Base-by-base conservation (phyloP, 1,284 basidiomycete genomes). In the Naganishia sp. region DNA sequence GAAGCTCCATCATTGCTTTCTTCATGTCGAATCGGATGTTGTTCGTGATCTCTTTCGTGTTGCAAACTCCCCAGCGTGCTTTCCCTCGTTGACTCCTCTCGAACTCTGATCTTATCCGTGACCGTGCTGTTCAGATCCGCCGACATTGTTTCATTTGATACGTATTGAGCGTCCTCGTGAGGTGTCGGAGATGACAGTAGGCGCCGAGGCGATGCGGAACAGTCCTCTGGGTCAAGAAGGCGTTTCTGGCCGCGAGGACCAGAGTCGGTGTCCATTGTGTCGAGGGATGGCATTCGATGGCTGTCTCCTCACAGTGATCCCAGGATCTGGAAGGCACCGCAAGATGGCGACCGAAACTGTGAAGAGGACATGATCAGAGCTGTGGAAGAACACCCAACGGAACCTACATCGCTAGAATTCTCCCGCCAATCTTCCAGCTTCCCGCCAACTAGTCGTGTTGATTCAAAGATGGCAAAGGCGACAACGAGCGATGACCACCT, bases 191-290 rank as follows among this genome's bases (percentile, higher is more conserved):
- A 13, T 5, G 36, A 39, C 10, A 39, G 1, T 2, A 10, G 36
- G 13, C 36, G 36, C 36, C 36, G 6, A 39, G 36, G 13, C 36
- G 33, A 36, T 11, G 16, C 13, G 6, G 53, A 36, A n/a, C n/a
- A 5, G 36, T 55, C 2, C 31, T 39, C 28, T 46, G 50, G 36
- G 25, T 43, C 36, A 25, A 50, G 59, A 25, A 52, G 31, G 16
- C 48, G 48, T 36, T 52, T 52, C 15, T 23, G 36, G 31, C 48
- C 59, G 11, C 48, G 48, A 50, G 48, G 21, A 11, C 48, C 16
- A 61, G 13, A 23, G 42, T 43, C 18, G 36, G 18, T 39, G 48
- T 61, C 23, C 59, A 61, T 61, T 23, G 16, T 16, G 7, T 23
- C 25, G 46, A 21, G 16, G 1, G 0, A 28, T 28, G 18, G 11